Conservation (phyloP, 202 grass and related monocot species). For the Schoenoplectus triqueter region DNA sequence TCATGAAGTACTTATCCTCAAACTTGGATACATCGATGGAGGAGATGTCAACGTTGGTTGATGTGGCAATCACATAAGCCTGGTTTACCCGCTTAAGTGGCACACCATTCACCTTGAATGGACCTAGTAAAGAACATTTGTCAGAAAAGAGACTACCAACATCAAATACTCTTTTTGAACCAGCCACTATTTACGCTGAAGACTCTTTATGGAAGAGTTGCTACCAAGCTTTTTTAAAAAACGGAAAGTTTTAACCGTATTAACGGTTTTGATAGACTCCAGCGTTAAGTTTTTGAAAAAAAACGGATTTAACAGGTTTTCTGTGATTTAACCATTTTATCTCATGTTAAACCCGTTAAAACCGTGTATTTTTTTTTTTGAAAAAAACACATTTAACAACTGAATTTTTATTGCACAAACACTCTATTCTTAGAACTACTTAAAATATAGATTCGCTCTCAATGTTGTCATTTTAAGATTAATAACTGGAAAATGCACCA, state of each 20-base stretch:
- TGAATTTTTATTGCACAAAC: not conserved
- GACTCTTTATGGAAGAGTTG: too few relatives aligned
- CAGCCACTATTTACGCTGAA: too few relatives aligned
- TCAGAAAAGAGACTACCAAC: not conserved
- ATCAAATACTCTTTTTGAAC: not conserved
- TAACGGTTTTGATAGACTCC: too few relatives aligned
- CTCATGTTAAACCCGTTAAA: too few relatives aligned
- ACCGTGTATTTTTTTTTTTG: too few relatives aligned
- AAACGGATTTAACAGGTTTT: too few relatives aligned
- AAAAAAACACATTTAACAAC: too few relatives aligned
- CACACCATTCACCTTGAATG: constrained; percentile 86
- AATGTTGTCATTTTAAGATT: not conserved
- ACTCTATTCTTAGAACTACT: not conserved
- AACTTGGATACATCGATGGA: constrained; percentile 59
- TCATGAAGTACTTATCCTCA: constrained; percentile 80
- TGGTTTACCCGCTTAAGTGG: constrained; percentile 72
- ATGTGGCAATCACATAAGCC: constrained; percentile 64
- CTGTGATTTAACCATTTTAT: too few relatives aligned
- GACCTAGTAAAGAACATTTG: constrained; percentile 46
- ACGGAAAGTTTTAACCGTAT: too few relatives aligned
- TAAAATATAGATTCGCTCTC: not conserved
- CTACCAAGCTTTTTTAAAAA: too few relatives aligned
- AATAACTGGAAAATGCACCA: not conserved
- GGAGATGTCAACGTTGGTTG: constrained; percentile 78
- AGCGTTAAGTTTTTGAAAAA: too few relatives aligned